phyloP scores from a whole-genome alignment of 2,329 filamentous ascomycete genomes.

The Penicillium sp. region DNA sequence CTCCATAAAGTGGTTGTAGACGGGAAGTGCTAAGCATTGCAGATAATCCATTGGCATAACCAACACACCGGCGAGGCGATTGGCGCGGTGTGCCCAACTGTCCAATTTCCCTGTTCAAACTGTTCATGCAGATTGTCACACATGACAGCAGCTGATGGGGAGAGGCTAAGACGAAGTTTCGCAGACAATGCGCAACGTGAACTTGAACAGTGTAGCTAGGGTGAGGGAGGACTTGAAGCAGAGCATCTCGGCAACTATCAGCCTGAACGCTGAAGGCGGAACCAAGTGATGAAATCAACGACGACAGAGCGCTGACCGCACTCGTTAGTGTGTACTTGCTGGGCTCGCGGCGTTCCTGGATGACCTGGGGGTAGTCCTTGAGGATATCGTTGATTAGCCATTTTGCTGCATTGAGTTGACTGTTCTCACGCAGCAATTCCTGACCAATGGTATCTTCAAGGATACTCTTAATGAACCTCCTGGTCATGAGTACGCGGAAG shows the following conservation, averaged over 20 bases:
- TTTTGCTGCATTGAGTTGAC: conserved; percentile 72
- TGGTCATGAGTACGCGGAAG: conserved; percentile 74
- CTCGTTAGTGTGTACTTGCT: conserved; percentile 76
- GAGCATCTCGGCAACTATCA: conserved; percentile 72
- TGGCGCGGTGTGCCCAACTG: conserved; percentile 66
- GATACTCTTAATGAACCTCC: conserved; percentile 74
- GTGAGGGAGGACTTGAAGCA: conserved; percentile 85
- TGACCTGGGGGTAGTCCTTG: conserved; percentile 84
- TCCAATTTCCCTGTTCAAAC: conserved; percentile 73
- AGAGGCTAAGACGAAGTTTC: conserved; percentile 78
- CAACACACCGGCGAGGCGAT: conserved; percentile 73
- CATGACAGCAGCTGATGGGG: conserved; percentile 85
- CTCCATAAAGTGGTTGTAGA: conserved; percentile 80
- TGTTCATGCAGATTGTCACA: conserved; percentile 94
- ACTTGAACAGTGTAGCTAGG: conserved; percentile 95
- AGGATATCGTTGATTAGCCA: conserved; percentile 76
- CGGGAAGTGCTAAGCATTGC: conserved; percentile 84
- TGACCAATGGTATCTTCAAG: conserved; percentile 74
- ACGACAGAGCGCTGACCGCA: conserved; percentile 67
- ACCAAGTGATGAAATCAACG: conserved; percentile 69
- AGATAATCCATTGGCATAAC: conserved; percentile 83
- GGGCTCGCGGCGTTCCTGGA: conserved; percentile 80
- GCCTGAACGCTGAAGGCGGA: conserved; percentile 72
- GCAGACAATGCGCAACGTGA: conserved; percentile 74
- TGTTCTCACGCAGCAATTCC: conserved; percentile 77